These are phyloP conservation scores for Macrolepiota fuliginosa DNA, from an alignment of 768 basidiomycete genomes.

Conservation along the genomic window DNA sequence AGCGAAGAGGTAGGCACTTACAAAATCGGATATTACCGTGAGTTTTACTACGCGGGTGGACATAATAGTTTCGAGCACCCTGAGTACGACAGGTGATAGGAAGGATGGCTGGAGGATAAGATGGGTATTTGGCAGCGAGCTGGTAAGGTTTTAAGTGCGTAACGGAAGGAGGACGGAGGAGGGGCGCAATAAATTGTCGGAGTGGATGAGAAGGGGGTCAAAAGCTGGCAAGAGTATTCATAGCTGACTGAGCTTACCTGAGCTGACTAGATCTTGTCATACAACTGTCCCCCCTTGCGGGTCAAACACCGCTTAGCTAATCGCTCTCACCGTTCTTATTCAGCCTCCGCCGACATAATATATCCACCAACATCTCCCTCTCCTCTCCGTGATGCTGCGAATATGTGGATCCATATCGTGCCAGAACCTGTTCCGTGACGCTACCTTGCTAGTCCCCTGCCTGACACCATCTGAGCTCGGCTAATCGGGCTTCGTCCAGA, in stretches of 20 bases:
- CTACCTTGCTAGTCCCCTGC: not conserved
- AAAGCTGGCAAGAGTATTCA: slow-evolving; percentile 16
- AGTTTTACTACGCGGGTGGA: slow-evolving; percentile 42
- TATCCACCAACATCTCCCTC: slow-evolving; percentile 1
- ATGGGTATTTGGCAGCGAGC: not conserved
- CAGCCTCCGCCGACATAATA: not conserved
- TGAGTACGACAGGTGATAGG: slow-evolving; percentile 12
- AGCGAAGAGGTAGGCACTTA: slow-evolving; percentile 21
- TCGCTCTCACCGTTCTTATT: not conserved
- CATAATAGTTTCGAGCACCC: slow-evolving; percentile 24
- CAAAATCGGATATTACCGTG: slow-evolving; percentile 49
- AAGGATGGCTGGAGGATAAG: slow-evolving; percentile 14
- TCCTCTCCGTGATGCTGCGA: not conserved
- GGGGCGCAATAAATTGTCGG: slow-evolving; percentile 15
- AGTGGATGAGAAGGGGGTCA: slow-evolving; percentile 26
- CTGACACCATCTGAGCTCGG: not conserved
- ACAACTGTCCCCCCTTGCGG: not conserved
- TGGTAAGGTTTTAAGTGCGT: not conserved
- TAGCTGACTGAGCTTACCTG: slow-evolving; percentile 28
- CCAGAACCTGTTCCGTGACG: not conserved
- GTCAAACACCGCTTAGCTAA: slow-evolving; percentile 7
- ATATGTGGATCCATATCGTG: not conserved
- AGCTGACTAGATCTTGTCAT: not conserved
- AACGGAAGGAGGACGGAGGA: not conserved
- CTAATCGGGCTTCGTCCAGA: not conserved